Base-by-base conservation (phyloP, 768 basidiomycete genomes). In the Tremella yokohamensis region DNA sequence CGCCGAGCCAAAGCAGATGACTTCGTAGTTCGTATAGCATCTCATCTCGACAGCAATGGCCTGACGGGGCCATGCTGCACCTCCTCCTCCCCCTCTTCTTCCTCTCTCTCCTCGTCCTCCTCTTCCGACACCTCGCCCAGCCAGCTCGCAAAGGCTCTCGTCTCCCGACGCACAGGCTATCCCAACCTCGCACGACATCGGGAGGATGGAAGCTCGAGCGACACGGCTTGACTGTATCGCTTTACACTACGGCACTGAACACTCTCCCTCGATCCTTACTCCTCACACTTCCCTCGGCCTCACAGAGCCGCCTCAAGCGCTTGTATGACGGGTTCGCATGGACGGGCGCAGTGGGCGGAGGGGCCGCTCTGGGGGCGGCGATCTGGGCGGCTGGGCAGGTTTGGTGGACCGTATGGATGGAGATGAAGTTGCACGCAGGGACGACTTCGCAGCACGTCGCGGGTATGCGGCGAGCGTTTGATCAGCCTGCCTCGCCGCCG, bases 381-480 rank as follows among this genome's bases (percentile, higher is more conserved):
- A 2, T 60, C 8, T 69, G 67, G 70, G 59, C 61, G 6, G 39
- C 52, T 13, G 49, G 22, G 20, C 54, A 34, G n/a, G 65, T 72
- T 2, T 72, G 70, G 70, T 53, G 47, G 29, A 56, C 56, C 15
- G 70, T 72, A 2, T 67, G 65, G 68, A 29, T 24, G 16, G 70
- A 72, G 49, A 49, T 57, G 8, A 47, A 58, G 26, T 25, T 58
- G 13, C 70, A 72, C 61, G 63, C 70, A 50, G 52, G 37, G 57
- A 45, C 9, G 60, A 53, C 9, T 49, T 25, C 24, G 47, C 50
- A 29, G 40, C 53, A 48, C 39, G 26, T 18, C 45, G 58, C 37
- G 50, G 25, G 15, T 8, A 53, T 16, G 58, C 51, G 44, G 37
- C 44, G 29, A 11, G 18, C 26, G 15, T 11, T 22, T 18, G 34